These are phyloP conservation scores for Wickerhamomyces tratensis DNA, from an alignment of 805 yeast genomes.

Conservation along the genomic window DNA sequence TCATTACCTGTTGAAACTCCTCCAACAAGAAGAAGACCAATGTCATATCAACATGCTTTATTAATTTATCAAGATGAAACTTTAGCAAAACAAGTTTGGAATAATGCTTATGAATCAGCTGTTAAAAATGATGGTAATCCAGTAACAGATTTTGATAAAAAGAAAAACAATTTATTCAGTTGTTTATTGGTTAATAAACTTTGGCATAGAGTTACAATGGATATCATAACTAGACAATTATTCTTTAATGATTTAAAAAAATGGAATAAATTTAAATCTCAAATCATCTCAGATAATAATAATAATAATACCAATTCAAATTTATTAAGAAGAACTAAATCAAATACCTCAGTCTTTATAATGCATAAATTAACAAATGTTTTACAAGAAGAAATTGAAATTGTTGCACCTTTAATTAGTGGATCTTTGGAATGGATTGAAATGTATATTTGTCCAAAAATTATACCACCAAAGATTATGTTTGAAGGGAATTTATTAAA, in stretches of 20 bases:
- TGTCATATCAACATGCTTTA: slow-evolving; percentile 59
- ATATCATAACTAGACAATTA: slow-evolving; percentile 44
- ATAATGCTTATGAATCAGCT: slow-evolving; percentile 13
- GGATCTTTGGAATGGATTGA: slow-evolving; percentile 59
- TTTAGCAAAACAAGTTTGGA: slow-evolving; percentile 37
- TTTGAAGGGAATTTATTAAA: slow-evolving; percentile 31
- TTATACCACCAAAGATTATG: slow-evolving; percentile 45
- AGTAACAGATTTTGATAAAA: slow-evolving; percentile 1
- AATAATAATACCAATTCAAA: too few relatives aligned
- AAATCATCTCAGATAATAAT: too few relatives aligned
- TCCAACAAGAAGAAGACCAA: slow-evolving; percentile 58
- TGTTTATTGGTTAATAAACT: slow-evolving; percentile 63
- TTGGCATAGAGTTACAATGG: slow-evolving; percentile 50
- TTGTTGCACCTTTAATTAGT: slow-evolving; percentile 33
- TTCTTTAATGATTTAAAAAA: slow-evolving; percentile 40
- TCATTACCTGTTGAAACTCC: slow-evolving; percentile 51
- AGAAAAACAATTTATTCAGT: slow-evolving; percentile 31
- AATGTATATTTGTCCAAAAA: slow-evolving; percentile 71
- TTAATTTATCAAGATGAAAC: slow-evolving; percentile 49
- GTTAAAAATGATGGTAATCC: slow-evolving; percentile 12
- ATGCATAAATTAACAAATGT: slow-evolving; percentile 55
- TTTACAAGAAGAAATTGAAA: slow-evolving; percentile 43
- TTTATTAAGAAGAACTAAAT: slow-evolving; percentile 10
- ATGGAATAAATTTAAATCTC: slow-evolving; percentile 28
- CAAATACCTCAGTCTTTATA: slow-evolving; percentile 39